These are phyloP conservation scores for Babesia bigemina DNA, from an alignment of 169 alveolate species.

Conservation along the genomic window DNA sequence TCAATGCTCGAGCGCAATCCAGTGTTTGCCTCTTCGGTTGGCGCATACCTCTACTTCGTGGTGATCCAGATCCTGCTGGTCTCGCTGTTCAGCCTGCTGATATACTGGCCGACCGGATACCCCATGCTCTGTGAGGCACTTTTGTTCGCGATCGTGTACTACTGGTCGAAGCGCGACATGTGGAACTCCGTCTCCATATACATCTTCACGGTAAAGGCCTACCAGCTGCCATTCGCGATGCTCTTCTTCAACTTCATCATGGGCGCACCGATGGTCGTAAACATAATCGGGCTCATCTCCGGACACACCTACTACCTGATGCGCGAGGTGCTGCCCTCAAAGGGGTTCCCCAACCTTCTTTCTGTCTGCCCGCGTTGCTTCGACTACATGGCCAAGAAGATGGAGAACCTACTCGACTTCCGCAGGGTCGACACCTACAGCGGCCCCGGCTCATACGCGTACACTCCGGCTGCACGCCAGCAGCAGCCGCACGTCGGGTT, in stretches of 20 bases:
- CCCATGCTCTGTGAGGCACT: constrained; percentile 78
- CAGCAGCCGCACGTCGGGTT: constrained; percentile 62
- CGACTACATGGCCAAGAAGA: constrained; percentile 72
- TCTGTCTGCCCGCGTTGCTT: constrained; percentile 72
- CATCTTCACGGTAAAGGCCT: constrained; percentile 84
- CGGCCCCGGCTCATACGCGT: constrained; percentile 10
- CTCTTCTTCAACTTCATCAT: constrained; percentile 83
- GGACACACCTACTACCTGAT: constrained; percentile 83
- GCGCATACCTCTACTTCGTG: constrained; percentile 82
- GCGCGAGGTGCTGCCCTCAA: constrained; percentile 83
- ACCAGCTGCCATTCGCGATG: constrained; percentile 86
- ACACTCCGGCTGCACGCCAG: constrained; percentile 35
- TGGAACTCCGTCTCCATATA: constrained; percentile 82
- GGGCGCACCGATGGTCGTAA: constrained; percentile 85
- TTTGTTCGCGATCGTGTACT: constrained; percentile 81
- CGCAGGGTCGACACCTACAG: not conserved
- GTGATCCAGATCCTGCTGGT: constrained; percentile 73
- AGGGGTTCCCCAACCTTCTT: constrained; percentile 72
- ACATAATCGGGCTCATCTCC: constrained; percentile 85
- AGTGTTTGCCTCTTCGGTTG: constrained; percentile 72
- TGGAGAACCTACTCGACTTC: constrained; percentile 46
- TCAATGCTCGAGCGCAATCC: constrained; percentile 78
- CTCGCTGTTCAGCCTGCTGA: constrained; percentile 69
- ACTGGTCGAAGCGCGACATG: constrained; percentile 86
- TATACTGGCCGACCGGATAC: constrained; percentile 81